phyloP scores from a whole-genome alignment of 2,329 filamentous ascomycete genomes.

The Cercospora berteroae region DNA sequence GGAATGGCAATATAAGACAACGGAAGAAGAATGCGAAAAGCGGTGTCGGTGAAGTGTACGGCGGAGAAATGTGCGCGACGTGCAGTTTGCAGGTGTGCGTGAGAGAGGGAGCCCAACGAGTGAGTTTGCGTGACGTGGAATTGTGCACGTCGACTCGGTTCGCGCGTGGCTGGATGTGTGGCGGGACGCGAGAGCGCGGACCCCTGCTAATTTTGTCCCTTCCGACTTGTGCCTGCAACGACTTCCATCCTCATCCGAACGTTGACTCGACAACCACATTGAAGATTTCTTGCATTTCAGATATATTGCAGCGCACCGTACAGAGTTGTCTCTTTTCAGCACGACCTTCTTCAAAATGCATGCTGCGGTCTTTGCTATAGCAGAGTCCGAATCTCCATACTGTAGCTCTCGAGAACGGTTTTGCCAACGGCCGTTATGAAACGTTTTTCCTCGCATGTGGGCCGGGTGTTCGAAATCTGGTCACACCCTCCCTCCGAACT shows the following conservation, averaged over 20 bases:
- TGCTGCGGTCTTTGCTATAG: not conserved
- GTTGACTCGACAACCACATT: not conserved
- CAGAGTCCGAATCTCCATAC: not conserved
- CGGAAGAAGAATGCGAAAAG: not conserved
- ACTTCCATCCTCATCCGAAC: not conserved
- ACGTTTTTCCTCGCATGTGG: not conserved
- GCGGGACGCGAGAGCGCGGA: not conserved
- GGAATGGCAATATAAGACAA: not conserved
- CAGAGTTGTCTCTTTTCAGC: too few species aligned
- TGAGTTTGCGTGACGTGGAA: not conserved
- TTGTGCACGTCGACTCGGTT: not conserved
- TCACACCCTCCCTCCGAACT: not conserved
- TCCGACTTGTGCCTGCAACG: not conserved
- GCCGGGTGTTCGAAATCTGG: not conserved
- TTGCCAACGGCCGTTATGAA: not conserved
- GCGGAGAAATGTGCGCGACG: not conserved
- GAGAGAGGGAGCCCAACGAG: not conserved
- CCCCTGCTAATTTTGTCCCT: not conserved
- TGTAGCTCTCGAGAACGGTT: not conserved
- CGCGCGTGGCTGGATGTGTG: not conserved
- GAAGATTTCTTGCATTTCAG: not conserved
- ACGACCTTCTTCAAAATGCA: too few species aligned
- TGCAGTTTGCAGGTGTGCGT: not conserved
- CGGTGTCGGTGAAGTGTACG: not conserved
- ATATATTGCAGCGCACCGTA: too few species aligned